Percentiles rank a stretch among this genome's conserved stretches.
These are phyloP conservation scores for Cunninghamia lanceolata DNA, from an alignment of 75 land plant genomes.

Conservation along the genomic window DNA sequence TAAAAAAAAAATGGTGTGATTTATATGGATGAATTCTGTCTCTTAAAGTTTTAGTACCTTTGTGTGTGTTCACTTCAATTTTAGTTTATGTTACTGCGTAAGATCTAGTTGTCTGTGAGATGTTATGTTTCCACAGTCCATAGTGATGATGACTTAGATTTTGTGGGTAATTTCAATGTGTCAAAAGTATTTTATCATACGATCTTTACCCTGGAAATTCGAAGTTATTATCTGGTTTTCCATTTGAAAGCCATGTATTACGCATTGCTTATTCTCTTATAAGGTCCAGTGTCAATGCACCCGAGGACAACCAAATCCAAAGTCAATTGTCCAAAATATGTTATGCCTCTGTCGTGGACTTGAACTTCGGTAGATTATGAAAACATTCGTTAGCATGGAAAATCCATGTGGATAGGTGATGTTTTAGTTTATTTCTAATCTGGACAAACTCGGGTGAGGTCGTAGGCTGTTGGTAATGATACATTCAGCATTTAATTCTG, in stretches of 20 bases:
- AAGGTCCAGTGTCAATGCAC: background rate
- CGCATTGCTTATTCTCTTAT: background rate
- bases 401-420: background rate
- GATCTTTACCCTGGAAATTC: too few relatives aligned
- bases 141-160: background rate
- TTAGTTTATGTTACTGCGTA: background rate
- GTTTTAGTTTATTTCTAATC: background rate
- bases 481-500: too few relatives aligned
- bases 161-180: too few relatives aligned
- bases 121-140: background rate
- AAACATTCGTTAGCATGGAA: background rate
- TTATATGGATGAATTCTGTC: background rate
- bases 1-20: background rate
- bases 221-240: background rate
- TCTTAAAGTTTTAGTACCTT: background rate
- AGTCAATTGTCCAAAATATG: background rate
- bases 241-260: background rate
- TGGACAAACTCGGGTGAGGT: background rate
- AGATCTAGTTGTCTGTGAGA: background rate
- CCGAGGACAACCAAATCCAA: too few relatives aligned
- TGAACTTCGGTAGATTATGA: background rate
- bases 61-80: background rate
- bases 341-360: background rate
- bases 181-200: too few relatives aligned
- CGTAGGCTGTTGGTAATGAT: background rate